Evolutionary conservation across 2,329 filamentous ascomycete genomes (phyloP), one percentile per base, ranked within the genome.

Genomic region (Colletotrichum cereale): DNA sequence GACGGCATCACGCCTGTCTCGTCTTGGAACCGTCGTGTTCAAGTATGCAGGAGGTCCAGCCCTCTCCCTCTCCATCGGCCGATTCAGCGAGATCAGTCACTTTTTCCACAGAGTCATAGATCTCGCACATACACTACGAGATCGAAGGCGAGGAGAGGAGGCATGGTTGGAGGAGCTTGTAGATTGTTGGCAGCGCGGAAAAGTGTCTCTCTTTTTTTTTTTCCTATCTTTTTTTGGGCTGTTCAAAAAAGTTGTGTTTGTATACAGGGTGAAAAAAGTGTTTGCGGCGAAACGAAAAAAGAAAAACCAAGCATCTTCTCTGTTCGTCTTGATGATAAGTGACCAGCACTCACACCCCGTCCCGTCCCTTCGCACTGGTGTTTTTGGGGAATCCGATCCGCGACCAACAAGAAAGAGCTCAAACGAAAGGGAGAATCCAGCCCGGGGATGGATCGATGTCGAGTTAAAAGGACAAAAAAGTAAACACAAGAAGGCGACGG

Each of bases 401-500:
- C 36, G 62, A 55, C 58, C 57, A 64, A 58, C 61, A 74, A 52
- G 38, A 62, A 74, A 52, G 38, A 62, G 57, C 47, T 68, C 47
- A 73, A 78, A 76, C 74, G 76, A 79, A 38, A 24, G 26, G 79
- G 18, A 69, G 31, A 50, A 66, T 40, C 61, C 56, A 71, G 62
- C 29, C 62, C 53, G 55, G 34, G 48, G 38, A 48, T 34, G 36
- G 75, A 36, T 36, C 31, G 12, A 34, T 12, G 10, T n/a, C n/a
- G 44, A 47, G 44, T 47, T 47, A 47, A 47, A 47, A 47, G 44
- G 3, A 1, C 0, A 12, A 78, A 77, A 77, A 81, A 80, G 74
- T 77, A 80, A 78, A 80, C 79, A 81, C 80, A 81, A 80, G 78
- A 82, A 82, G 77, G 75, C 75, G 76, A 62, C 56, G 61, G 48